Evolutionary conservation across 257 asterid genomes (phyloP).

Genomic region (Dorcoceras hygrometricum): DNA sequence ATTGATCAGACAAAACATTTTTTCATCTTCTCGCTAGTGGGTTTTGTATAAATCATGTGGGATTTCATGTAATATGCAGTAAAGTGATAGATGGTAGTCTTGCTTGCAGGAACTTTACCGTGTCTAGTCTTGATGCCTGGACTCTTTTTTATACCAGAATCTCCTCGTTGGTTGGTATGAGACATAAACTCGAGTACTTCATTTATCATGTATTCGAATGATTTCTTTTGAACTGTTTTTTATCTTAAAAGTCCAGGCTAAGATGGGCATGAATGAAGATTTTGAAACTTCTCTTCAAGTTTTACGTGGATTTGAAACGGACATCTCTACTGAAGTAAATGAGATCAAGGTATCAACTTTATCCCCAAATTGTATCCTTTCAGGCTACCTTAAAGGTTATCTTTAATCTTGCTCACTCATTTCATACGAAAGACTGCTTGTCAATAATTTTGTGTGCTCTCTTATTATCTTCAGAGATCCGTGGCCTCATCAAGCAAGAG

Average conservation of each 20-base stretch:
- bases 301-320: constrained; percentile 78
- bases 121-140: constrained; percentile 83
- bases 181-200: constrained; percentile 25
- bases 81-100: constrained; percentile 2
- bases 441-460: background rate
- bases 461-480: constrained; percentile 52
- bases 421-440: constrained; percentile 14
- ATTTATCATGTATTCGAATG: constrained; percentile 11
- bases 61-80: constrained; percentile 8
- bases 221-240: constrained; percentile 20
- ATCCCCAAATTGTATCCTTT: background rate
- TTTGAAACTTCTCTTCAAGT: constrained; percentile 85
- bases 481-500: constrained; percentile 69
- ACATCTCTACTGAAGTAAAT: constrained; percentile 64
- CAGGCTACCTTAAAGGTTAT: constrained; percentile 9
- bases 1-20: background rate
- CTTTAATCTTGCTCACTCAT: constrained; percentile 12
- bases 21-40: background rate
- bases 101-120: constrained; percentile 67
- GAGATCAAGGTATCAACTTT: constrained; percentile 68
- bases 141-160: constrained; percentile 87
- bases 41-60: background rate
- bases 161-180: constrained; percentile 98
- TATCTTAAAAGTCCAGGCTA: constrained; percentile 47
- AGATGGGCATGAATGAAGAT: constrained; percentile 71